These are phyloP conservation scores for Eremochloa ophiuroides DNA, from an alignment of 176 grass and related monocot genomes.

Conservation along the genomic window DNA sequence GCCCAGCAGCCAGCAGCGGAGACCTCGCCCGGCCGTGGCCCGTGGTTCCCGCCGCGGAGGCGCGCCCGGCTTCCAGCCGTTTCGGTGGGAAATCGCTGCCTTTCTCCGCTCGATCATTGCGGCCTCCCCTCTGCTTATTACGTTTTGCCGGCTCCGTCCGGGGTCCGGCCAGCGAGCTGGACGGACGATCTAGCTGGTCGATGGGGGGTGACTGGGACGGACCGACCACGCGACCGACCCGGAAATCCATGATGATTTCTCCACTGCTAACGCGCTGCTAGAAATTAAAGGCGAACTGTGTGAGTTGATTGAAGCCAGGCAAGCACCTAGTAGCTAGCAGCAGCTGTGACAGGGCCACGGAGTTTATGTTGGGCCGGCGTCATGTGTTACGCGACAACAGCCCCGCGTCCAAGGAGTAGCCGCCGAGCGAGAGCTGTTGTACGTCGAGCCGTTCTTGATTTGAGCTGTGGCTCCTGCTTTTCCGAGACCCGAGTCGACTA, in stretches of 20 bases:
- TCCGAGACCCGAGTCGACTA: neutral
- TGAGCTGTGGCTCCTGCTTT: neutral
- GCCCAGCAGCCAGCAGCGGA: no score
- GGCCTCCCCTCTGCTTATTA: neutral
- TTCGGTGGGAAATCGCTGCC: neutral
- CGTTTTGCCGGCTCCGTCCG: slow-evolving; percentile 21
- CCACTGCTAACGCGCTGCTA: neutral
- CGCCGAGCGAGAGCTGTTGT: neutral
- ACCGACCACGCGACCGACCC: neutral
- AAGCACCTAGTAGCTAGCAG: neutral
- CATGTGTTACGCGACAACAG: neutral
- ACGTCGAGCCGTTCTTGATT: neutral
- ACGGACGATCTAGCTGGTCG: neutral
- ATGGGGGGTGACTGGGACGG: neutral
- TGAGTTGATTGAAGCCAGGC: neutral
- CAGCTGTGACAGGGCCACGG: slow-evolving; percentile 11
- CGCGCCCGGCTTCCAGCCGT: neutral
- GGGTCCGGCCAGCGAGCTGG: neutral
- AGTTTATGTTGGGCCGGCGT: neutral
- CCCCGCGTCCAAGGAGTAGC: slow-evolving; percentile 9
- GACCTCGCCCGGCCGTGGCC: neutral
- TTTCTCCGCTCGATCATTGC: slow-evolving; percentile 37
- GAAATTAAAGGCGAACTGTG: no score
- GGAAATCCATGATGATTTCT: slow-evolving; percentile 18
- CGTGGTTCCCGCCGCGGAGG: neutral